These are phyloP conservation scores for Colletotrichum cereale DNA, from an alignment of 2,329 filamentous ascomycete genomes.

Conservation along the genomic window DNA sequence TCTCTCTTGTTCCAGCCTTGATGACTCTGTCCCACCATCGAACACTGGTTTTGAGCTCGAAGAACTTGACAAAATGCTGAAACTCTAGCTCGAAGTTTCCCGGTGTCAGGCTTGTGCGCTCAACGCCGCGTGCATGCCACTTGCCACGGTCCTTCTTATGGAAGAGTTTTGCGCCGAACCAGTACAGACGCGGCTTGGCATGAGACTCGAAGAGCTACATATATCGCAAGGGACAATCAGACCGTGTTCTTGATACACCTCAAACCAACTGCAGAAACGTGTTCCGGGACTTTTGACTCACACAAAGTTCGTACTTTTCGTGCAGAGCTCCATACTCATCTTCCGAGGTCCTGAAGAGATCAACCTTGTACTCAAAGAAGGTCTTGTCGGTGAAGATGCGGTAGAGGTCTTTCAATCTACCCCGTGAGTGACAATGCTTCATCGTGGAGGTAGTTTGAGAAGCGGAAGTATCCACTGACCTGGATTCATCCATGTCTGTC, in stretches of 20 bases:
- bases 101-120: conserved; percentile 54
- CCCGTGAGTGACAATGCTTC: neutral
- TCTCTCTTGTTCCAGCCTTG: conserved; percentile 48
- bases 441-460: neutral
- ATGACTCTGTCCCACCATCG: conserved; percentile 69
- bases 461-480: conserved; percentile 54
- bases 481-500: conserved; percentile 60
- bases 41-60: conserved; percentile 68
- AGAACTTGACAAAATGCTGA: conserved; percentile 67
- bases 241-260: neutral
- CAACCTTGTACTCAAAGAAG: conserved; percentile 74
- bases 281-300: conserved; percentile 53
- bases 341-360: conserved; percentile 52
- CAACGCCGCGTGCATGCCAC: conserved; percentile 36
- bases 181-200: conserved; percentile 70
- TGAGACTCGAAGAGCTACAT: conserved; percentile 77
- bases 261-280: neutral
- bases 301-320: conserved; percentile 64
- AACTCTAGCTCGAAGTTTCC: conserved; percentile 60
- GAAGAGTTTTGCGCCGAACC: conserved; percentile 66
- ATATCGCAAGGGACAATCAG: neutral
- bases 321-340: conserved; percentile 33
- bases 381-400: conserved; percentile 73
- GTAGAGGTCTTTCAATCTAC: conserved; percentile 63
- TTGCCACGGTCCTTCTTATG: conserved; percentile 51